Conservation (phyloP, 805 yeast species). For the Candida vaughaniae region DNA sequence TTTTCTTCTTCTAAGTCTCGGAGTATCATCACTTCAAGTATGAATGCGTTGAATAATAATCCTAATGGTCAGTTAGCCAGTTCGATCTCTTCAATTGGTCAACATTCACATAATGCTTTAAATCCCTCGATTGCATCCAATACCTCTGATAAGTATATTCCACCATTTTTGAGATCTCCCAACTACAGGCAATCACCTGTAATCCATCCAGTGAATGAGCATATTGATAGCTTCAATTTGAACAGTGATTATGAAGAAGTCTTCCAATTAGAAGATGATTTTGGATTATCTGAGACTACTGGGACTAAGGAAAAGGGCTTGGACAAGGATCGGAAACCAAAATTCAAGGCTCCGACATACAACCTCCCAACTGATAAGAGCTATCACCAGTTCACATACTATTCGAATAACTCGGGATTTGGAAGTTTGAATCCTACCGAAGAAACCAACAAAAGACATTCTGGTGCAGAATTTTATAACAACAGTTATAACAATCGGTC, state of each 20-base stretch:
- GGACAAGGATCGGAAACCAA: constrained; percentile 1
- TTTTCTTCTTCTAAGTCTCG: constrained; percentile 21
- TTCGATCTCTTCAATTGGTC: background rate
- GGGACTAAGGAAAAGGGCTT: background rate
- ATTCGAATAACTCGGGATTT: constrained; percentile 2
- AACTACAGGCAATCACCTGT: constrained; percentile 30
- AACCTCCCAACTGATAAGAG: constrained; percentile 9
- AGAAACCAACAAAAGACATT: background rate
- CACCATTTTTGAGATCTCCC: constrained; percentile 44
- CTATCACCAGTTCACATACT: constrained; percentile 8
- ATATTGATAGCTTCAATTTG: constrained; percentile 32
- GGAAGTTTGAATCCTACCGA: no score
- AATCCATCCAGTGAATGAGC: constrained; percentile 34
- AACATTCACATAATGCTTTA: constrained; percentile 6
- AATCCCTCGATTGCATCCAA: constrained; percentile 6
- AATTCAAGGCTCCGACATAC: constrained; percentile 8
- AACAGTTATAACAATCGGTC: background rate
- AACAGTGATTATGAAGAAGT: constrained; percentile 33
- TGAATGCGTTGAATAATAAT: constrained; percentile 2
- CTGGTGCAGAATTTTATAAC: background rate
- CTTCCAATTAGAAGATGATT: constrained; percentile 43
- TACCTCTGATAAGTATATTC: constrained; percentile 31
- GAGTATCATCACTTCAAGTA: constrained; percentile 2
- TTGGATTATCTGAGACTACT: constrained; percentile 15
- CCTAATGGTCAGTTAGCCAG: constrained; percentile 2